A percentile compares a stretch with the other conserved stretches of the same genome.
Evolutionary conservation across 1,139 yeast genomes (phyloP).

Genomic region (Scheffersomyces illinoinensis): DNA sequence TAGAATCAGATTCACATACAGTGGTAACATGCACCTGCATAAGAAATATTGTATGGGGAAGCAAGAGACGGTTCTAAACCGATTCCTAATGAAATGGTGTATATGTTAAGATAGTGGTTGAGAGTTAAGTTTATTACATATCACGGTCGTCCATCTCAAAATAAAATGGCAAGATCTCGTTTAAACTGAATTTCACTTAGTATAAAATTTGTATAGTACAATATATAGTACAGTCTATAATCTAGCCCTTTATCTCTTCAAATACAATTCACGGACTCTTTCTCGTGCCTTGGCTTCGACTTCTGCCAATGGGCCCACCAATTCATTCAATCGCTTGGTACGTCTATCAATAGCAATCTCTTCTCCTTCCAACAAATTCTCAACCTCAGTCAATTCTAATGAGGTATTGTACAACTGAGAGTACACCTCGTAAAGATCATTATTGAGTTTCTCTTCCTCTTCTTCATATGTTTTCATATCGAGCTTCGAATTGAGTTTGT

Average conservation of each 20-base stretch:
- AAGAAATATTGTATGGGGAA: neutral
- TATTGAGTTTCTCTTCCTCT: conserved; percentile 25
- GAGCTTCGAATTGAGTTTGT: conserved; percentile 3
- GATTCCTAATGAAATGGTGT: no score
- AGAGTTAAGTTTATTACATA: no score
- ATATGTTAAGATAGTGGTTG: no score
- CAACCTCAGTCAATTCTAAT: conserved; percentile 21
- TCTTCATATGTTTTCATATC: conserved; percentile 9
- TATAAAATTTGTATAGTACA: no score
- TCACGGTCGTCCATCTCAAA: no score
- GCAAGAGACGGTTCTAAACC: neutral
- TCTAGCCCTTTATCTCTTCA: conserved; percentile 2
- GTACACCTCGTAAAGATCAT: conserved; percentile 22
- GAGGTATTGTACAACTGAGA: conserved; percentile 24
- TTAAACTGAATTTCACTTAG: neutral
- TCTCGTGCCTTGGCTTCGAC: conserved; percentile 40
- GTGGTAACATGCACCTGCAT: neutral
- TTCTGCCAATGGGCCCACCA: conserved; percentile 37
- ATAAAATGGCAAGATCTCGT: neutral
- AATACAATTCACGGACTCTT: conserved; percentile 8
- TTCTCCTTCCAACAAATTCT: conserved; percentile 26
- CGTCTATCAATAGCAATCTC: conserved; percentile 27
- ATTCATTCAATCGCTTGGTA: conserved; percentile 31
- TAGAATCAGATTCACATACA: neutral
- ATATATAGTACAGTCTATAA: conserved; percentile 2